These are phyloP conservation scores for Ilyonectria sp. DNA, from an alignment of 2,329 filamentous ascomycete species.

Conservation along the genomic window DNA sequence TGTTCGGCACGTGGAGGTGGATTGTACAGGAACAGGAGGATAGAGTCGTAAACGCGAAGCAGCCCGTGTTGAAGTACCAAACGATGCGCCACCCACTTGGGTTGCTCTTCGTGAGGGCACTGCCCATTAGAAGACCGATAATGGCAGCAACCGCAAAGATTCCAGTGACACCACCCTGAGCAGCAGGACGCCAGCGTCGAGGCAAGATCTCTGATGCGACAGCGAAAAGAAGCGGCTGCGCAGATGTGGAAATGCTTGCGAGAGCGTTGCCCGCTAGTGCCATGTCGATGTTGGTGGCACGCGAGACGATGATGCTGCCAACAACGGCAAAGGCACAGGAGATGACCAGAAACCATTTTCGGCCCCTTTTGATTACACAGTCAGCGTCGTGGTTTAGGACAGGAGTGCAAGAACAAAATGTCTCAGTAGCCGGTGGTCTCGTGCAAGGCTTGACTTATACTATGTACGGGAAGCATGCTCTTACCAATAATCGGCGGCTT, in stretches of 20 bases:
- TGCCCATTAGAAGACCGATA: background rate
- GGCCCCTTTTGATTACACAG: background rate
- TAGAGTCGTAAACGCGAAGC: background rate
- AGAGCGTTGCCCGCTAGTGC: background rate
- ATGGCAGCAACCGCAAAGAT: background rate
- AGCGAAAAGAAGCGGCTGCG: background rate
- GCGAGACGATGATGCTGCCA: background rate
- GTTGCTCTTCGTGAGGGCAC: background rate
- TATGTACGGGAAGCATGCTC: no score
- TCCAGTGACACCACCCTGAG: background rate
- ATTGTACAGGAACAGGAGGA: background rate
- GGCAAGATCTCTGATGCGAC: conserved; percentile 1
- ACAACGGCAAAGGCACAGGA: background rate
- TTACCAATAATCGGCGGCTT: background rate
- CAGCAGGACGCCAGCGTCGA: background rate
- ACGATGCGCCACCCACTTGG: background rate
- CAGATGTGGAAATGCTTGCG: background rate
- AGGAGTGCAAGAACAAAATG: no score
- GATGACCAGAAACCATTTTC: background rate
- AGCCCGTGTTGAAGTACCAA: background rate
- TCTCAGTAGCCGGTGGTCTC: no score
- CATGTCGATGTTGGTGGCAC: background rate
- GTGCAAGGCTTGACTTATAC: no score
- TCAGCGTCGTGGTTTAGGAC: no score
- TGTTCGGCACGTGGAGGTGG: background rate